Base-by-base conservation (phyloP, 106 monocot genomes). In the Dendrobium chrysotoxum region DNA sequence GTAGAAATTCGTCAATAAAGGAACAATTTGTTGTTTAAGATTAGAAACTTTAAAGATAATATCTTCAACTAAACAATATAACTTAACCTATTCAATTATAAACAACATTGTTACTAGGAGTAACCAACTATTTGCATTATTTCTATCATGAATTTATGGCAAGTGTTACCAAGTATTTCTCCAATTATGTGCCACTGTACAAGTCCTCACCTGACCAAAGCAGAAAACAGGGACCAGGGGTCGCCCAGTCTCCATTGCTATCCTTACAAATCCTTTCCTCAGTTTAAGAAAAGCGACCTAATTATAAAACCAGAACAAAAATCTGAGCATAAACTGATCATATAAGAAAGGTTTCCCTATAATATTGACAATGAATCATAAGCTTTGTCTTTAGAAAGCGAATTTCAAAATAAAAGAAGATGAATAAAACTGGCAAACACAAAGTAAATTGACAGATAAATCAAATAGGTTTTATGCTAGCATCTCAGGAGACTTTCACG, bases 221-320 rank as follows among this genome's bases (percentile, higher is more conserved):
- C 88, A 89, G 82, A 98, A 98, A 81, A 89, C 91, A 84, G 97
- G 97, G 84, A 98, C 97, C 66, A 98, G 50, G 11, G 97, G 97
- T n/a, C 79, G 45, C 31, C 97, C 97, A 81, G 76, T 91, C 86
- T 98, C 92, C 47, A 98, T 89, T 61, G 97, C 92, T 84, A 98
- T 91, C 53, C 88, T 89, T 26, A 94, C 84, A 82, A 98, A 98
- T 47, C 97, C 94, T 61, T 92, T 98, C 78, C 97, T 92, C 80
- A 86, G 85, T 82, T 91, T 90, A 44, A 98, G 89, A 76, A 92
- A 98, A 57, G 91, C 92, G 77, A 98, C 91, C 97, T 98, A 79
- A 58, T 28, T 50, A 80, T 46, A 28, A 75, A 16, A 79, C 30
- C 44, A 76, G 9, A 76, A 76, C n/a, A 76, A 2, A 74, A 70